A percentile compares a stretch with the other conserved stretches of the same genome.
These are phyloP conservation scores for Cucurbita ficifolia DNA, from an alignment of 306 rosid genomes.

Conservation along the genomic window DNA sequence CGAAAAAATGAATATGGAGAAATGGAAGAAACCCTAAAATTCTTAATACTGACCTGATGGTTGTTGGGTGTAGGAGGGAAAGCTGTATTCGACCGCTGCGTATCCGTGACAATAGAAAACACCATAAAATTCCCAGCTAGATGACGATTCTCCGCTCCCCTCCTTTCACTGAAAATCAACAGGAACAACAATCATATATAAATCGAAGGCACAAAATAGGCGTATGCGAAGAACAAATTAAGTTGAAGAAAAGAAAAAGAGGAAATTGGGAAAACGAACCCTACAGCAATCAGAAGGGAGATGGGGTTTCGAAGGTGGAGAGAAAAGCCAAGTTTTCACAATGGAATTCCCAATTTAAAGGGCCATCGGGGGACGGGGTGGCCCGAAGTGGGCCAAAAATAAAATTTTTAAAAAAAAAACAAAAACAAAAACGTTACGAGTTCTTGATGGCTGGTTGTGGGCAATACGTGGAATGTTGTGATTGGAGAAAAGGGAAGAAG, in stretches of 20 bases:
- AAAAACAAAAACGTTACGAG: background rate
- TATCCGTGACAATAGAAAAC: background rate
- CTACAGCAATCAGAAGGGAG: background rate
- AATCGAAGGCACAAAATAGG: background rate
- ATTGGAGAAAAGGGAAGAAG: background rate
- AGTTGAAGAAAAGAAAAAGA: background rate
- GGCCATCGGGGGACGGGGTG: background rate
- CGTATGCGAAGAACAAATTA: background rate
- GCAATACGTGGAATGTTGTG: background rate
- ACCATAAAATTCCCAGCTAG: background rate
- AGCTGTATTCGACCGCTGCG: background rate
- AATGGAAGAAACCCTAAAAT: background rate
- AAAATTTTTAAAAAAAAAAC: background rate
- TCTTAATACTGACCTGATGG: background rate
- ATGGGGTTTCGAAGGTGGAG: background rate
- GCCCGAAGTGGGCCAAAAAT: background rate
- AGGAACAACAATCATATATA: background rate
- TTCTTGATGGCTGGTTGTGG: background rate
- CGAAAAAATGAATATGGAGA: background rate
- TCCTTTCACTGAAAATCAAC: slow-evolving; percentile 2
- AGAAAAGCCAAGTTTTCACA: background rate
- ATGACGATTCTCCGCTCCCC: slow-evolving; percentile 1
- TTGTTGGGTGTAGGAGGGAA: background rate
- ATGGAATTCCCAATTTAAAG: background rate
- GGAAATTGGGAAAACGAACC: background rate